Conservation (phyloP, 108 stramenopile genomes). For the Seminavis robusta region DNA sequence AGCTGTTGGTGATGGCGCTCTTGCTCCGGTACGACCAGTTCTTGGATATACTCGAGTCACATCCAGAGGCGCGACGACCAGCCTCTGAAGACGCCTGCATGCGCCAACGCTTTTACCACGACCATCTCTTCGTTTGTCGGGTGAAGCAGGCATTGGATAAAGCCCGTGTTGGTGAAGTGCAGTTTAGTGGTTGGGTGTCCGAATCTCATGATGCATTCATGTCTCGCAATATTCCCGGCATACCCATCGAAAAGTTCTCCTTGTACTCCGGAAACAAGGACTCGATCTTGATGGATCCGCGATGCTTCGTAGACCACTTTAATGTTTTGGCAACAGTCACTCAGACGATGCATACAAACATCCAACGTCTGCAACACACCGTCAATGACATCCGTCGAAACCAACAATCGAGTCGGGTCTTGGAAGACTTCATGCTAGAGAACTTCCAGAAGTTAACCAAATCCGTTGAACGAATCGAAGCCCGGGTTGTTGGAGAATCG, state of each 20-base stretch:
- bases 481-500: background rate
- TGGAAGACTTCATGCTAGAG: background rate
- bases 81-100: no score
- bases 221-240: background rate
- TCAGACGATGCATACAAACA: background rate
- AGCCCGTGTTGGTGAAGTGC: background rate
- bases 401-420: background rate
- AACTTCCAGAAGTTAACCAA: background rate
- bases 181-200: background rate
- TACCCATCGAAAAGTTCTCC: background rate
- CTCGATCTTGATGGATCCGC: background rate
- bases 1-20: slow-evolving; percentile 4
- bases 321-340: background rate
- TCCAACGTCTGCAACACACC: background rate
- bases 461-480: background rate
- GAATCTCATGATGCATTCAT: background rate
- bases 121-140: slow-evolving; percentile 2
- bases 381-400: background rate
- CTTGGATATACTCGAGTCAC: background rate
- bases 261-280: background rate
- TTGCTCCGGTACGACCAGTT: slow-evolving; percentile 2
- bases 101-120: background rate
- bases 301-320: background rate
- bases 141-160: background rate
- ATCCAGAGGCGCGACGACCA: background rate